These are phyloP conservation scores for Sideroxylon spinosum DNA, from an alignment of 179 eudicot species.

Conservation along the genomic window DNA sequence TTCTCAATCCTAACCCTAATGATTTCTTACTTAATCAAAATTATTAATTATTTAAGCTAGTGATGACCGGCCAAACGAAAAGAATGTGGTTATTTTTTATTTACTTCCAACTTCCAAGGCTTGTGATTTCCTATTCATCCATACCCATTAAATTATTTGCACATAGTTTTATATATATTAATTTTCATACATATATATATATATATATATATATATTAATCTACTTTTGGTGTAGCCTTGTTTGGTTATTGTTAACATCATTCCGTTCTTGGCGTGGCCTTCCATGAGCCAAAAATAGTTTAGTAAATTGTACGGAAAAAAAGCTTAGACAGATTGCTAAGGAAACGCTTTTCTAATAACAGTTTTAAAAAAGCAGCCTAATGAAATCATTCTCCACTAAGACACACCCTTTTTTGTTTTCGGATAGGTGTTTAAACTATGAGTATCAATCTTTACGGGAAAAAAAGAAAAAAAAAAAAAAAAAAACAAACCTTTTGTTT, in stretches of 20 bases:
- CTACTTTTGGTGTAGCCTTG: not conserved
- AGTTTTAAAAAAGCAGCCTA: not conserved
- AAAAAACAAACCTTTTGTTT: too few relatives aligned
- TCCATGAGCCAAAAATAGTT: not conserved
- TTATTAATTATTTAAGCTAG: not conserved
- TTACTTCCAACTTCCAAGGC: not conserved
- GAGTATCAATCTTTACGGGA: too few relatives aligned
- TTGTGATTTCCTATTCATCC: not conserved
- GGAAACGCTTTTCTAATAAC: not conserved
- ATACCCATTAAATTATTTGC: too few relatives aligned
- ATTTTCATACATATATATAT: too few relatives aligned
- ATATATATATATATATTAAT: not conserved
- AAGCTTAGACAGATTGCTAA: not conserved
- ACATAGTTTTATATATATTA: too few relatives aligned
- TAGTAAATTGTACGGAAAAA: slow-evolving; percentile 11
- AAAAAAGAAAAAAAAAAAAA: too few relatives aligned
- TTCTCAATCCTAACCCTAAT: too few relatives aligned
- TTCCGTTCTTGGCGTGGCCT: not conserved
- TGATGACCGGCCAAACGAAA: not conserved
- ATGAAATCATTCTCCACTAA: slow-evolving; percentile 15
- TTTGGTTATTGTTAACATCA: not conserved
- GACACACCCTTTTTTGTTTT: not conserved
- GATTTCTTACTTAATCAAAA: too few relatives aligned
- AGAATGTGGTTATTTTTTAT: not conserved
- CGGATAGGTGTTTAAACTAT: not conserved